Evolutionary conservation across 805 yeast species (phyloP).

Genomic region (Clavispora fructus): DNA sequence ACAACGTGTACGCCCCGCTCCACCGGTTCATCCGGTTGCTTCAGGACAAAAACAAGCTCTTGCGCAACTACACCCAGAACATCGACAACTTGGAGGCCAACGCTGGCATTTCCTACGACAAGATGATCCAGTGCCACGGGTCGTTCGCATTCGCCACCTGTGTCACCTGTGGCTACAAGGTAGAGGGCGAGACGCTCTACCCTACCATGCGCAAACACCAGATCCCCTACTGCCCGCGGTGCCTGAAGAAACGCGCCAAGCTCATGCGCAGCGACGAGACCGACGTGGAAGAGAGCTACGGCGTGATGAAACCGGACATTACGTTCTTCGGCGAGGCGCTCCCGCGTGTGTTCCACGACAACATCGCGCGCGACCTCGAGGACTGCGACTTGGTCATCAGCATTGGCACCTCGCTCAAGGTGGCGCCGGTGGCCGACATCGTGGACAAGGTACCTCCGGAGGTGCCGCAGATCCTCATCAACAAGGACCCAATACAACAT

Average conservation of each 20-base stretch:
- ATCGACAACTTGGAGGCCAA: slow-evolving; percentile 82
- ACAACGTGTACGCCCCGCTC: slow-evolving; percentile 60
- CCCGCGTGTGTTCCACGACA: slow-evolving; percentile 63
- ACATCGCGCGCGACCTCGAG: slow-evolving; percentile 52
- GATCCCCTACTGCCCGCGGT: slow-evolving; percentile 69
- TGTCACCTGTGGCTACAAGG: slow-evolving; percentile 62
- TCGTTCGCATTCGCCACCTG: slow-evolving; percentile 88
- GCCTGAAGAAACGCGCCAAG: slow-evolving; percentile 41
- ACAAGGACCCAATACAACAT: slow-evolving; percentile 69
- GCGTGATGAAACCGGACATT: slow-evolving; percentile 89
- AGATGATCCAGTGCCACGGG: slow-evolving; percentile 86
- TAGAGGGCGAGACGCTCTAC: slow-evolving; percentile 62
- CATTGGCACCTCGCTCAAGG: slow-evolving; percentile 87
- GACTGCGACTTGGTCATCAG: slow-evolving; percentile 77
- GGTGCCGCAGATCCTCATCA: slow-evolving; percentile 80
- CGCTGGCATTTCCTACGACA: slow-evolving; percentile 65
- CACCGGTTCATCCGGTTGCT: slow-evolving; percentile 74
- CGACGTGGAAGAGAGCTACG: slow-evolving; percentile 48
- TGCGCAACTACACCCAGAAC: slow-evolving; percentile 86
- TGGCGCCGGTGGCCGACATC: slow-evolving; percentile 86
- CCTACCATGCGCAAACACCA: slow-evolving; percentile 52
- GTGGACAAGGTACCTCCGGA: slow-evolving; percentile 66
- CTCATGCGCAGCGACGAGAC: slow-evolving; percentile 21
- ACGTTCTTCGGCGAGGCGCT: slow-evolving; percentile 86
- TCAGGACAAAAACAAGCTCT: slow-evolving; percentile 69